Evolutionary conservation across 2,329 filamentous ascomycete species (phyloP).

Genomic region (Ceratocystis destructans): DNA sequence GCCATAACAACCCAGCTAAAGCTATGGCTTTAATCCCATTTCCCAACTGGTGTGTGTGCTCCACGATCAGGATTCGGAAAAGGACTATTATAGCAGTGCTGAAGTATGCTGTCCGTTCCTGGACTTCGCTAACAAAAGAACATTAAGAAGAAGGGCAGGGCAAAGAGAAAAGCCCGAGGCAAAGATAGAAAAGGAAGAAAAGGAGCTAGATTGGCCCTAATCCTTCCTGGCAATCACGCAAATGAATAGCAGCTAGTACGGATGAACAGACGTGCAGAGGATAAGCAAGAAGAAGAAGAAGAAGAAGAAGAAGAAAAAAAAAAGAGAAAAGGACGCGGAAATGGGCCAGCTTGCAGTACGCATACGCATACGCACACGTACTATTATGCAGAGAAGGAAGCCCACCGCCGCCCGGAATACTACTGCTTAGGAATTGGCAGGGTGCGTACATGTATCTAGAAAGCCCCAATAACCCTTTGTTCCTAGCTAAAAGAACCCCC

Average conservation of each 20-base stretch:
- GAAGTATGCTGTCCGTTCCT: neutral
- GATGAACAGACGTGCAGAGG: neutral
- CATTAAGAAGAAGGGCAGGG: neutral
- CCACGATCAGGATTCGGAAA: constrained; percentile 4
- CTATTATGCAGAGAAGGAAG: neutral
- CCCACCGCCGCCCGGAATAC: neutral
- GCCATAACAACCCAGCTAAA: neutral
- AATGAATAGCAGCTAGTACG: neutral
- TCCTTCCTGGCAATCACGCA: neutral
- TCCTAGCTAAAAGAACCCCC: neutral
- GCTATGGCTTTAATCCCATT: constrained; percentile 3
- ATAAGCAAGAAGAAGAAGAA: no score
- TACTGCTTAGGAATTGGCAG: neutral
- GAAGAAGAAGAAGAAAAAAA: neutral
- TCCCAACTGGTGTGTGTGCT: neutral
- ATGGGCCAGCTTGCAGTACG: neutral
- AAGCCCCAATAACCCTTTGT: neutral
- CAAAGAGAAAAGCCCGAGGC: neutral
- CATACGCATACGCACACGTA: neutral
- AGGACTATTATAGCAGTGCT: neutral
- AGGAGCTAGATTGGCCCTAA: neutral
- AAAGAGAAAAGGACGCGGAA: neutral
- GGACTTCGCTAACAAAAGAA: neutral
- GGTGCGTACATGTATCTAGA: neutral
- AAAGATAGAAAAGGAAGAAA: neutral